These are phyloP conservation scores for Sclerotinia sclerotiorum DNA, from an alignment of 2,329 filamentous ascomycete species.

Conservation along the genomic window DNA sequence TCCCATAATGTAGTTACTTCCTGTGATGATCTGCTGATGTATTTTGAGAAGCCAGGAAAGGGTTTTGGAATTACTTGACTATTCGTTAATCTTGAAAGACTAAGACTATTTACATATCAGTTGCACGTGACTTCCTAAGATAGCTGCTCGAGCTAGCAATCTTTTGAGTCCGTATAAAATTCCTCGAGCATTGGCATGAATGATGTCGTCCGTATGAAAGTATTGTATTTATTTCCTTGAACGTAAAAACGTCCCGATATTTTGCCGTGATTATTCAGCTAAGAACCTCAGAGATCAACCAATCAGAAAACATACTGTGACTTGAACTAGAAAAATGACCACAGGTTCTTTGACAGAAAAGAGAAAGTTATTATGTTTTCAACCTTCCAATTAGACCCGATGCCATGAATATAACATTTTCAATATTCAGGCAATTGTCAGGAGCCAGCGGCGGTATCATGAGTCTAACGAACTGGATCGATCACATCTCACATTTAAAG, in stretches of 20 bases:
- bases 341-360: background rate
- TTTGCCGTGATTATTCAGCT: constrained; percentile 1
- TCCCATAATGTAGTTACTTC: background rate
- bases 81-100: background rate
- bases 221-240: background rate
- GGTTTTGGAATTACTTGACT: background rate
- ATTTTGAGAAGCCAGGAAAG: too few species aligned
- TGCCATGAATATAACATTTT: background rate
- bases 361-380: too few species aligned
- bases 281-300: background rate
- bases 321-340: too few species aligned
- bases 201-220: background rate
- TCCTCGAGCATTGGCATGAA: background rate
- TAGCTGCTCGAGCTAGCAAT: background rate
- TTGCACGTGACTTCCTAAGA: background rate
- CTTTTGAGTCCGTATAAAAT: background rate
- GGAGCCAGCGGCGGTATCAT: too few species aligned
- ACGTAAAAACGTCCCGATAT: background rate
- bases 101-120: background rate
- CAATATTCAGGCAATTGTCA: background rate
- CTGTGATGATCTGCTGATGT: background rate
- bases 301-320: background rate
- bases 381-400: too few species aligned
- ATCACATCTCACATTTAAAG: background rate
- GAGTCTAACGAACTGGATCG: background rate